Evolutionary conservation across 106 monocot genomes (phyloP).

Genomic region (Dioscorea zingiberensis): DNA sequence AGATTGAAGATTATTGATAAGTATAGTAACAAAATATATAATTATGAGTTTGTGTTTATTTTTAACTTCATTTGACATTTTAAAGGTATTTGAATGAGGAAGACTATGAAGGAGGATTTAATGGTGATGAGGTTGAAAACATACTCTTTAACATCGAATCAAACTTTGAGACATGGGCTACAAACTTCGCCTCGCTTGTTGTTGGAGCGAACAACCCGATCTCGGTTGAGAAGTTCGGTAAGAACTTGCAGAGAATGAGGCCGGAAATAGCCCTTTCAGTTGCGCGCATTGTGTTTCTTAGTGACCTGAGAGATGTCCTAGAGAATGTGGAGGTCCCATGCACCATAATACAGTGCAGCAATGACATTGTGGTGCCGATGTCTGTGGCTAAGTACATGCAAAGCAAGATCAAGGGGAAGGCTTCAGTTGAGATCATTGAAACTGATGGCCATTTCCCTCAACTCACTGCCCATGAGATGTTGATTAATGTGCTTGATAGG

Average conservation of each 20-base stretch:
- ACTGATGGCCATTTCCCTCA: slow-evolving; percentile 51
- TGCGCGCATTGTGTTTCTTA: slow-evolving; percentile 39
- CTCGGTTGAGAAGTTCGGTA: slow-evolving; percentile 12
- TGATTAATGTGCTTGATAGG: slow-evolving; percentile 2
- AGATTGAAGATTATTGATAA: too few species aligned
- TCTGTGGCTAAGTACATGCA: slow-evolving; percentile 38
- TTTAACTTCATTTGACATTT: not conserved
- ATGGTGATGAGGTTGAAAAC: slow-evolving; percentile 21
- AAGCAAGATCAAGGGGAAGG: slow-evolving; percentile 29
- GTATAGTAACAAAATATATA: too few species aligned
- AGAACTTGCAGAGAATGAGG: slow-evolving; percentile 33
- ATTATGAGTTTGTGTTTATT: too few species aligned
- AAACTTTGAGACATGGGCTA: slow-evolving; percentile 40
- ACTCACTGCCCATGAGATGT: slow-evolving; percentile 21
- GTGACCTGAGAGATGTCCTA: slow-evolving; percentile 28
- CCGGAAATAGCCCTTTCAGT: slow-evolving; percentile 34
- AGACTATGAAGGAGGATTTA: slow-evolving; percentile 60
- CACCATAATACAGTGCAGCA: slow-evolving; percentile 31
- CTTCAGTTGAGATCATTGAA: slow-evolving; percentile 29
- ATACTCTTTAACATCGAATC: slow-evolving; percentile 28
- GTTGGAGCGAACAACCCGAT: slow-evolving; percentile 14
- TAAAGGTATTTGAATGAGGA: slow-evolving; percentile 51
- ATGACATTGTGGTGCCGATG: slow-evolving; percentile 43
- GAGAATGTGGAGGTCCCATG: slow-evolving; percentile 33
- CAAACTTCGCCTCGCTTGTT: slow-evolving; percentile 12